phyloP scores from a whole-genome alignment of 805 yeast species.

The Yamadazyma philogaea region DNA sequence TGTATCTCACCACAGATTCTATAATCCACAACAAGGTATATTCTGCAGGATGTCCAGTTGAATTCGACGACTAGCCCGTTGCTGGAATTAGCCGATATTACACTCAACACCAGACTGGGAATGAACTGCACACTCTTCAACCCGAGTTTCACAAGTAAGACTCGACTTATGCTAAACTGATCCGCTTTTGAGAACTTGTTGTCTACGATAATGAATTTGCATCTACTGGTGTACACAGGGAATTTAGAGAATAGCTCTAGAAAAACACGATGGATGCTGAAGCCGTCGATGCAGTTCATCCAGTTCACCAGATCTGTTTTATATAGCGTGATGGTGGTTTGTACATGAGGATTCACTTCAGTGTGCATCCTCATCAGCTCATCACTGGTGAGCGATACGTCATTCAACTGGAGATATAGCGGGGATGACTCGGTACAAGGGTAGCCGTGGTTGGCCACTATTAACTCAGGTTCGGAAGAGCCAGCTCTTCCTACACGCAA shows the following conservation, averaged over 20 bases:
- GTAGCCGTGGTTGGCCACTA: slow-evolving; percentile 7
- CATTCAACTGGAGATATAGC: slow-evolving; percentile 19
- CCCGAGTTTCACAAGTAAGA: slow-evolving; percentile 22
- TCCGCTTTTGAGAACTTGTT: slow-evolving; percentile 12
- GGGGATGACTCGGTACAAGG: slow-evolving; percentile 14
- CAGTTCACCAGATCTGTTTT: slow-evolving; percentile 8
- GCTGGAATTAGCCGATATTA: slow-evolving; percentile 19
- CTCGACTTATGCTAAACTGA: slow-evolving; percentile 18
- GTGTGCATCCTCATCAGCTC: slow-evolving; percentile 12
- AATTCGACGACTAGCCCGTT: slow-evolving; percentile 29
- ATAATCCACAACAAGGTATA: slow-evolving; percentile 24
- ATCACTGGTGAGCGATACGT: slow-evolving; percentile 17
- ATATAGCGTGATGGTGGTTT: slow-evolving; percentile 6
- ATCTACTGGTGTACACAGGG: slow-evolving; percentile 18
- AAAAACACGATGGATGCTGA: slow-evolving; percentile 13
- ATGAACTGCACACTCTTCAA: slow-evolving; percentile 23
- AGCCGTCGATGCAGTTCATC: slow-evolving; percentile 11
- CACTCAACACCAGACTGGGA: slow-evolving; percentile 19
- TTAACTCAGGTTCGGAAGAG: slow-evolving; percentile 16
- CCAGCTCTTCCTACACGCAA: slow-evolving; percentile 28
- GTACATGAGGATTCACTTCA: background rate
- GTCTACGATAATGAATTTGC: slow-evolving; percentile 22
- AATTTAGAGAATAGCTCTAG: slow-evolving; percentile 16
- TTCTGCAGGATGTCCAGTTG: slow-evolving; percentile 23
- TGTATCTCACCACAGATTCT: slow-evolving; percentile 15